Percentiles rank a stretch among this genome's conserved stretches.
Evolutionary conservation across 805 yeast genomes (phyloP).

Genomic region (Ogataea ganodermae): DNA sequence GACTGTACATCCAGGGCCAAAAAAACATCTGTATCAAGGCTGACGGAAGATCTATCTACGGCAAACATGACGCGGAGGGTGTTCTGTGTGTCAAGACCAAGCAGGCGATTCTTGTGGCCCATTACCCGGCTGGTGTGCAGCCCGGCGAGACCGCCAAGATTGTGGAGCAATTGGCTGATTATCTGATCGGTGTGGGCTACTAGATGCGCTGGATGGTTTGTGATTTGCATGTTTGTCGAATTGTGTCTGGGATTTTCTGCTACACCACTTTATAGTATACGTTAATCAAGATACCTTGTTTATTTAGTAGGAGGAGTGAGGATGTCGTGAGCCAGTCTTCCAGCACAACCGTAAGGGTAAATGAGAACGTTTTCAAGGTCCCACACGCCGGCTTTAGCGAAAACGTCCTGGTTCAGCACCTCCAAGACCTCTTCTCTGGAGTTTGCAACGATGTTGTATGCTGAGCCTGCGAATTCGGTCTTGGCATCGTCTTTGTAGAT

Average conservation of each 20-base stretch:
- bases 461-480: conserved; percentile 66
- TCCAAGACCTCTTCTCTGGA: conserved; percentile 66
- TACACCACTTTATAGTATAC: conserved; percentile 5
- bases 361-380: conserved; percentile 64
- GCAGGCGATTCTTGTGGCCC: conserved; percentile 92
- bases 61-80: conserved; percentile 88
- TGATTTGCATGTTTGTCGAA: neutral
- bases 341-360: conserved; percentile 53
- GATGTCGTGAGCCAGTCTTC: conserved; percentile 41
- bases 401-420: conserved; percentile 62
- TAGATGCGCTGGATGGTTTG: conserved; percentile 34
- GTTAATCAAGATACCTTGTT: conserved; percentile 1
- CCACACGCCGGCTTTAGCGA: conserved; percentile 71
- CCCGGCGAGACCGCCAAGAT: conserved; percentile 95
- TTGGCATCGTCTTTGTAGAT: conserved; percentile 49
- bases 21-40: conserved; percentile 89
- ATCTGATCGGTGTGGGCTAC: conserved; percentile 84
- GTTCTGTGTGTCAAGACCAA: conserved; percentile 88
- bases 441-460: conserved; percentile 63
- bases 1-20: conserved; percentile 80
- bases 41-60: conserved; percentile 91
- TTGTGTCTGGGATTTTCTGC: too few species aligned
- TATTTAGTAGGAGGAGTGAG: conserved; percentile 12
- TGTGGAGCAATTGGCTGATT: conserved; percentile 95
- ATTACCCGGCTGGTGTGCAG: conserved; percentile 86